Conservation (phyloP, 306 rosid species). For the Lathyrus oleraceus region DNA sequence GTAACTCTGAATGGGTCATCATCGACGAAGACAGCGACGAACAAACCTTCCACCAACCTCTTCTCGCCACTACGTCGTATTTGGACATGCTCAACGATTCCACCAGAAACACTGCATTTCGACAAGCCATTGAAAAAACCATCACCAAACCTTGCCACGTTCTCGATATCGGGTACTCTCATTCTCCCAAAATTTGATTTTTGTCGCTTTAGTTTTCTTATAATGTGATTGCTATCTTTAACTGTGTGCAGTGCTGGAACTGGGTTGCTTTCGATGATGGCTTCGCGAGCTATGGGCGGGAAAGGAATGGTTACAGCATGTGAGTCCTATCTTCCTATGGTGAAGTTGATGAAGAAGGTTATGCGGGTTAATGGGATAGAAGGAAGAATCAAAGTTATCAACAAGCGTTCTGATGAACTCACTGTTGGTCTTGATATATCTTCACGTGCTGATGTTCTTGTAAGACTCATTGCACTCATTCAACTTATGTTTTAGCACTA, state of each 20-base stretch:
- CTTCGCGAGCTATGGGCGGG: constrained; percentile 75
- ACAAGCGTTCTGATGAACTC: constrained; percentile 93
- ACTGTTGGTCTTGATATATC: constrained; percentile 58
- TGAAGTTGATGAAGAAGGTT: constrained; percentile 84
- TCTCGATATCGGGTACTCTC: constrained; percentile 80
- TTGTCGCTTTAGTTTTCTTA: not conserved
- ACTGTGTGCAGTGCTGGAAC: constrained; percentile 77
- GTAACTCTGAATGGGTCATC: constrained; percentile 90
- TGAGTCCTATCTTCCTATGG: constrained; percentile 98
- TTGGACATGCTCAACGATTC: constrained; percentile 93
- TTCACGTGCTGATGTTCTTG: constrained; percentile 76
- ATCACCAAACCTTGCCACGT: constrained; percentile 68
- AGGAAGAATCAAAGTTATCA: constrained; percentile 57
- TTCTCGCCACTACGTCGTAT: constrained; percentile 78
- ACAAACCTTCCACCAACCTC: constrained; percentile 45
- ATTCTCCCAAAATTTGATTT: not conserved
- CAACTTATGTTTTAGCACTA: not conserved
- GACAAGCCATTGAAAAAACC: constrained; percentile 76
- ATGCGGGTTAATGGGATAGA: constrained; percentile 66
- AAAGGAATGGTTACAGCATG: constrained; percentile 76
- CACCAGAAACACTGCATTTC: constrained; percentile 66
- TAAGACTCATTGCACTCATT: constrained; percentile 41
- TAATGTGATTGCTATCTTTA: not conserved
- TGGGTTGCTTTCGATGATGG: constrained; percentile 95
- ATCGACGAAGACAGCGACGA: constrained; percentile 63